Percentiles rank a stretch among this genome's conserved stretches.
These are phyloP conservation scores for Xylariaceae sp. DNA, from an alignment of 2,329 filamentous ascomycete species.

Conservation along the genomic window DNA sequence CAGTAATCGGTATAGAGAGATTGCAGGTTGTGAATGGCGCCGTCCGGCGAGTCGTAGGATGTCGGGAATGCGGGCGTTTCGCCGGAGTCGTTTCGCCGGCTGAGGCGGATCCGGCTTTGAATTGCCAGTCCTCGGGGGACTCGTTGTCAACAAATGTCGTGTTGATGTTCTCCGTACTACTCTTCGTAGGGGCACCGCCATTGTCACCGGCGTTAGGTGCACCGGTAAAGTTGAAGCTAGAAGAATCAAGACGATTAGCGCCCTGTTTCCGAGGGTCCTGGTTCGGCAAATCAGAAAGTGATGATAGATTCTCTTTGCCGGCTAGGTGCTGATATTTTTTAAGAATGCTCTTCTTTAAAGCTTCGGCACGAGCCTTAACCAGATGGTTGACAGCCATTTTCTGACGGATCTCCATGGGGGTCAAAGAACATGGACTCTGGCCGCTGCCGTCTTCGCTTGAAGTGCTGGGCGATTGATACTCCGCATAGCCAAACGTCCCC, in stretches of 20 bases:
- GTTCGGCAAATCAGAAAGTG: background rate
- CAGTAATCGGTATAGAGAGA: slow-evolving; percentile 21
- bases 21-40: slow-evolving; percentile 33
- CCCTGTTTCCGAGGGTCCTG: slow-evolving; percentile 14
- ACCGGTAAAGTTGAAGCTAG: slow-evolving; percentile 49
- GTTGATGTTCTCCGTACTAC: slow-evolving; percentile 56
- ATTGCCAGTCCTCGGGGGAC: slow-evolving; percentile 42
- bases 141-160: slow-evolving; percentile 54
- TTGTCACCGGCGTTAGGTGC: slow-evolving; percentile 37
- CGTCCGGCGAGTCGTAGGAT: slow-evolving; percentile 36
- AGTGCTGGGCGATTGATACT: slow-evolving; percentile 14
- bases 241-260: slow-evolving; percentile 33
- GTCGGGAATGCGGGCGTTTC: slow-evolving; percentile 38
- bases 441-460: slow-evolving; percentile 27
- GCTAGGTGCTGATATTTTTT: background rate
- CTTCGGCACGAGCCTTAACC: slow-evolving; percentile 27
- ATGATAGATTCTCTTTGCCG: background rate
- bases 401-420: slow-evolving; percentile 39
- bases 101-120: slow-evolving; percentile 44
- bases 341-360: slow-evolving; percentile 1
- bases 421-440: slow-evolving; percentile 8
- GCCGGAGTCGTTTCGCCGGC: slow-evolving; percentile 29
- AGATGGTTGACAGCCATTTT: slow-evolving; percentile 35
- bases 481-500: too few relatives aligned
- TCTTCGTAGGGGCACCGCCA: slow-evolving; percentile 40